Conservation (phyloP, 176 grass and related monocot species). For the Carex myosuroides region DNA sequence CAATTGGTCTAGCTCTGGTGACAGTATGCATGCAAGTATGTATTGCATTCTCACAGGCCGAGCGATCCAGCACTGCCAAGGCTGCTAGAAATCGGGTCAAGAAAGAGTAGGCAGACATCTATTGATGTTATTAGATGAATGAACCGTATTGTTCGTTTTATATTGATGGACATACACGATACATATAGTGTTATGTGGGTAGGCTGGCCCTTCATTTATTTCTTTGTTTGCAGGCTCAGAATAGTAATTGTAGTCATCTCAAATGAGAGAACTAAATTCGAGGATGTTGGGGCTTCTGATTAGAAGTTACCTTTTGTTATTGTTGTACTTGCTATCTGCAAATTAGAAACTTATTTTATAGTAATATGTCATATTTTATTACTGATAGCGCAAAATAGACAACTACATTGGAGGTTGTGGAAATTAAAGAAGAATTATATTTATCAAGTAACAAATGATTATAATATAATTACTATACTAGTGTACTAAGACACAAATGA, state of each 20-base stretch:
- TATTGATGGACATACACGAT: neutral
- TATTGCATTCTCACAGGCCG: conserved; percentile 54
- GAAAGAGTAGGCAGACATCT: conserved; percentile 29
- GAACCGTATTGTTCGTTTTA: neutral
- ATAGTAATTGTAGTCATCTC: neutral
- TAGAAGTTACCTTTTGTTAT: neutral
- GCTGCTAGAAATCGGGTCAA: conserved; percentile 39
- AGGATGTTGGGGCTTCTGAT: too few species aligned
- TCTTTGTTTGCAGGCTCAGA: neutral
- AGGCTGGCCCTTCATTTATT: neutral
- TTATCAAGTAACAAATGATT: too few species aligned
- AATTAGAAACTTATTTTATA: neutral
- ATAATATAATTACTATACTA: too few species aligned
- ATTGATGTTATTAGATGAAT: conserved; percentile 6
- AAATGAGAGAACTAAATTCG: neutral
- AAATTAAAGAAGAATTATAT: too few species aligned
- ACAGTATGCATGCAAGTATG: conserved; percentile 50
- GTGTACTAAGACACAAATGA: too few species aligned
- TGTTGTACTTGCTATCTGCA: neutral
- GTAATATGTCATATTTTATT: neutral
- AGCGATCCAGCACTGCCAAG: conserved; percentile 40
- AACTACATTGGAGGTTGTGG: too few species aligned
- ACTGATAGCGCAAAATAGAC: too few species aligned
- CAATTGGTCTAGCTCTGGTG: conserved; percentile 31
- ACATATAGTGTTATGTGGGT: neutral